These are phyloP conservation scores for Ophiobolus disseminans DNA, from an alignment of 2,329 filamentous ascomycete species.

Conservation along the genomic window DNA sequence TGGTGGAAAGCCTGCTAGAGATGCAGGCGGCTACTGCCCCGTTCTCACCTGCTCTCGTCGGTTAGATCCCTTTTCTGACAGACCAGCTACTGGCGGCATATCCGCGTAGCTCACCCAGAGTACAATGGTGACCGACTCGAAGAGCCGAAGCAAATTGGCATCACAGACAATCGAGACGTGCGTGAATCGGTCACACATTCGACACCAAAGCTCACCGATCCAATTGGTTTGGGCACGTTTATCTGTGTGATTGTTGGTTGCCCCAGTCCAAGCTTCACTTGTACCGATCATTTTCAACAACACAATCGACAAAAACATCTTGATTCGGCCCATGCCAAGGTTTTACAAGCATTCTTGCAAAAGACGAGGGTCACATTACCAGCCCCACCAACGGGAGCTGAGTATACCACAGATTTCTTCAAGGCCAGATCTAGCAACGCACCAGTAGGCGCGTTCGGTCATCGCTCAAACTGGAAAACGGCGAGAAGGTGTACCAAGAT, in stretches of 20 bases:
- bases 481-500: background rate
- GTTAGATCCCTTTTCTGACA: background rate
- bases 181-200: background rate
- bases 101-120: background rate
- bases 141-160: background rate
- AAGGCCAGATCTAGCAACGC: background rate
- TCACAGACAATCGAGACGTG: background rate
- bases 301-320: constrained; percentile 6
- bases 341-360: background rate
- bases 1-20: background rate
- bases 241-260: background rate
- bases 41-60: background rate
- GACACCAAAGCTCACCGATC: background rate
- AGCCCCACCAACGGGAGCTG: background rate
- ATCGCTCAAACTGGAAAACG: background rate
- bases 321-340: constrained; percentile 1
- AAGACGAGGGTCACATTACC: constrained; percentile 1
- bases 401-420: background rate
- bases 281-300: background rate
- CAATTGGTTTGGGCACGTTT: background rate
- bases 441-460: background rate
- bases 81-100: background rate
- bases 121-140: background rate
- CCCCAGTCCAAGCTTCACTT: background rate
- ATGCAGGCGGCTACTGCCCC: background rate